Evolutionary conservation across 345 rosid genomes (phyloP).

Genomic region (Psidium friedrichsthalianum): DNA sequence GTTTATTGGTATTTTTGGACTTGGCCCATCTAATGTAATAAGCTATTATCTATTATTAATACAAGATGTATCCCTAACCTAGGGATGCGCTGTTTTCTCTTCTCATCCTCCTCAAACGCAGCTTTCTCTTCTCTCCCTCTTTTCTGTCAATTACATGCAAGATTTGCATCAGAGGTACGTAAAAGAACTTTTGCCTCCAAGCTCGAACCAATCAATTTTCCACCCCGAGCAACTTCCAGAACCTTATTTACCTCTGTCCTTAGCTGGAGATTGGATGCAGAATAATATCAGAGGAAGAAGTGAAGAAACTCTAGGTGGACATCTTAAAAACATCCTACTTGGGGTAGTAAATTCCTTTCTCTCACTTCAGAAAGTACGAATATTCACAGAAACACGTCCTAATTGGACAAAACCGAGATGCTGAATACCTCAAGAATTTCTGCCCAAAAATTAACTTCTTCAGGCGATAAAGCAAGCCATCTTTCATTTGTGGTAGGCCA

Average conservation of each 20-base stretch:
- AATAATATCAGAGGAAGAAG: constrained; percentile 3
- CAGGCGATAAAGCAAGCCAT: constrained; percentile 56
- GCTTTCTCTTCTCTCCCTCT: no score
- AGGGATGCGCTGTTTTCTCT: no score
- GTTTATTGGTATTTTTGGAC: no score
- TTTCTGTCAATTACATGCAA: no score
- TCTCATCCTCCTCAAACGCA: no score
- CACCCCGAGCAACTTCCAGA: constrained; percentile 73
- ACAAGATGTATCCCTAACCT: no score
- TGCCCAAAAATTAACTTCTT: constrained; percentile 68
- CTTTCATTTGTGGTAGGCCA: constrained; percentile 63
- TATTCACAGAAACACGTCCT: neutral
- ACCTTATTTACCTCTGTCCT: constrained; percentile 95
- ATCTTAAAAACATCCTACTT: neutral
- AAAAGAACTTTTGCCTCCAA: constrained; percentile 84
- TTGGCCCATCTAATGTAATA: no score
- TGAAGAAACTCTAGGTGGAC: neutral
- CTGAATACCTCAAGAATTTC: constrained; percentile 67
- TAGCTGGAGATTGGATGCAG: constrained; percentile 32
- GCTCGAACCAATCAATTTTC: constrained; percentile 85
- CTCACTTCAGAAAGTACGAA: neutral
- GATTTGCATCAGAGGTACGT: constrained; percentile 37
- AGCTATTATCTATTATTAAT: no score
- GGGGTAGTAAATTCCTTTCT: neutral
- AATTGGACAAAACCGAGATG: neutral